Evolutionary conservation across 441 rosid species (phyloP).

Genomic region (Bruguiera hainesii): DNA sequence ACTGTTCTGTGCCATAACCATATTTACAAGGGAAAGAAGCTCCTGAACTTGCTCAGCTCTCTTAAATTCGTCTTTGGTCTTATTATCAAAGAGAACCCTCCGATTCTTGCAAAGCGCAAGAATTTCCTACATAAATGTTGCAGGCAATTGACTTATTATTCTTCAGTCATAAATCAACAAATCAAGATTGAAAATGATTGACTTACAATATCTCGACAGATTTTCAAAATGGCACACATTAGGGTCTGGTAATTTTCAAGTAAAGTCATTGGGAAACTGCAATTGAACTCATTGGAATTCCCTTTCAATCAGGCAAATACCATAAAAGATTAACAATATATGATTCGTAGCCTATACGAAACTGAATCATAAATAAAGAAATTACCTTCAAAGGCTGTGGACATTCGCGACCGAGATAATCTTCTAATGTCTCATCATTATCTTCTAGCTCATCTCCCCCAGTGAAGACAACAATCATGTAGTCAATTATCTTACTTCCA

Average conservation of each 20-base stretch:
- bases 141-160: background rate
- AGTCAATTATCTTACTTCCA: conserved; percentile 63
- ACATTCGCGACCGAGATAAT: conserved; percentile 57
- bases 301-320: background rate
- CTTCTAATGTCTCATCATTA: conserved; percentile 64
- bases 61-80: conserved; percentile 53
- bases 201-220: background rate
- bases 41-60: conserved; percentile 49
- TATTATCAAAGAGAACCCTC: conserved; percentile 71
- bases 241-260: too few species aligned
- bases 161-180: background rate
- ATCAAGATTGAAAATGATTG: background rate
- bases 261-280: too few species aligned
- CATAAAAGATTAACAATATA: background rate
- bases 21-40: conserved; percentile 58
- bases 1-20: conserved; percentile 43
- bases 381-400: conserved; percentile 71
- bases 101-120: conserved; percentile 54
- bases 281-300: background rate
- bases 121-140: conserved; percentile 47
- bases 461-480: conserved; percentile 80
- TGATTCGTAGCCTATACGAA: background rate
- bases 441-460: conserved; percentile 92
- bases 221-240: background rate
- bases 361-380: conserved; percentile 8